Evolutionary conservation across 805 yeast genomes (phyloP).

Genomic region (Nakazawaea anatomiae): DNA sequence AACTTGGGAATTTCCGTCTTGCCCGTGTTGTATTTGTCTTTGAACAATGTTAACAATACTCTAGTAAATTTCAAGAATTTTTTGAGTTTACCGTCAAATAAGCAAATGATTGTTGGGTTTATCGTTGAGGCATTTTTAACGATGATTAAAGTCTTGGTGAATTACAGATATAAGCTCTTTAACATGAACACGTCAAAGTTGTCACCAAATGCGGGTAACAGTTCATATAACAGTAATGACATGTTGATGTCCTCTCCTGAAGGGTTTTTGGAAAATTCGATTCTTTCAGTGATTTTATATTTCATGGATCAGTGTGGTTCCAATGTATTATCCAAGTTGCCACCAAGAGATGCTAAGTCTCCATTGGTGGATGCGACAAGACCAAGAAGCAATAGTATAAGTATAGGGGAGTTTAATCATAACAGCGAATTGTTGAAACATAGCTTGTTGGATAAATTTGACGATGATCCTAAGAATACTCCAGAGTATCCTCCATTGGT

Average conservation of each 20-base stretch:
- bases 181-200: constrained; percentile 18
- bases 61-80: constrained; percentile 23
- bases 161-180: constrained; percentile 20
- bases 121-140: constrained; percentile 43
- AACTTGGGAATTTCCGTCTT: constrained; percentile 45
- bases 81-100: constrained; percentile 26
- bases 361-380: background rate
- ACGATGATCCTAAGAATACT: constrained; percentile 6
- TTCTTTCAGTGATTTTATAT: constrained; percentile 22
- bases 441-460: constrained; percentile 6
- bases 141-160: constrained; percentile 35
- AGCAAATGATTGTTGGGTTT: constrained; percentile 27
- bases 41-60: constrained; percentile 20
- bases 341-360: background rate
- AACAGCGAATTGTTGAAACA: constrained; percentile 20
- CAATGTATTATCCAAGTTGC: constrained; percentile 10
- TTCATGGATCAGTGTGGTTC: constrained; percentile 22
- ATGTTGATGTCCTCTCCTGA: constrained; percentile 12
- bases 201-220: constrained; percentile 1
- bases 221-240: constrained; percentile 13
- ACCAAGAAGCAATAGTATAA: constrained; percentile 13
- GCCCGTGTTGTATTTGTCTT: constrained; percentile 37
- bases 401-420: constrained; percentile 17
- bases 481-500: constrained; percentile 11
- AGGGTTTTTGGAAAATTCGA: constrained; percentile 19